Base-by-base conservation (phyloP, 495 filamentous ascomycete genomes). In the Amphirosellinia nigrospora region DNA sequence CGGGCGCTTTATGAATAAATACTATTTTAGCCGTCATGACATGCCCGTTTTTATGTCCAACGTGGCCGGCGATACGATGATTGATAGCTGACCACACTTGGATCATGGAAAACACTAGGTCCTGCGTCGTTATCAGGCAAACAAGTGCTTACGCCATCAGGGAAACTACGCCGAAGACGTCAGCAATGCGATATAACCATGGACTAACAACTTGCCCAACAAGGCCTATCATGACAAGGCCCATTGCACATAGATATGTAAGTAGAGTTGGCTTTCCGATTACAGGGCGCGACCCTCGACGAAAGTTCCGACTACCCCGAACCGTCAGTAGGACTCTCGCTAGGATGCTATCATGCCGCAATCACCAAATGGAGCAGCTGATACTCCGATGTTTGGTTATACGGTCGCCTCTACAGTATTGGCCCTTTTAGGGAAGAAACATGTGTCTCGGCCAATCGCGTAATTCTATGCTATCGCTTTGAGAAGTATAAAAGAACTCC, bases 121-220 rank as follows among this genome's bases (percentile, higher is more conserved):
- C 60, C 60, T 48, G 8, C 39, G 28, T 4, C 6, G n/a, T 45
- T 48, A n/a, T 63, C 26, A 63, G 39, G 26, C 7, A 4, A 43
- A 32, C 15, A 45, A 46, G 39, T 45, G 60, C 60, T 63, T 63
- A 63, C 23, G 59, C 39, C 38, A 43, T 48, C 39, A 30, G n/a
- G 15, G 41, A 46, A 28, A 28, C 39, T 34, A 46, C 41, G 11
- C 60, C 32, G 16, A n/a, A 21, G 16, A n/a, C 10, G 55, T 58
- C 60, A 63, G 58, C 36, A 38, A 28, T 61, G 38, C 36, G 21
- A 61, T 43, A 43, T 61, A 41, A 43, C 26, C 38, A 61, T 28
- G 16, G 32, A 38, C 32, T 58, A 8, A 19, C n/a, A 36, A 10
- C 26, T 53, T 11, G 30, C 55, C 28, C 7, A 34, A 36, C 23